Percentiles rank a stretch among this genome's conserved stretches.
Evolutionary conservation across 2,329 filamentous ascomycete species (phyloP).

Genomic region (Mycocentrospora acerina): DNA sequence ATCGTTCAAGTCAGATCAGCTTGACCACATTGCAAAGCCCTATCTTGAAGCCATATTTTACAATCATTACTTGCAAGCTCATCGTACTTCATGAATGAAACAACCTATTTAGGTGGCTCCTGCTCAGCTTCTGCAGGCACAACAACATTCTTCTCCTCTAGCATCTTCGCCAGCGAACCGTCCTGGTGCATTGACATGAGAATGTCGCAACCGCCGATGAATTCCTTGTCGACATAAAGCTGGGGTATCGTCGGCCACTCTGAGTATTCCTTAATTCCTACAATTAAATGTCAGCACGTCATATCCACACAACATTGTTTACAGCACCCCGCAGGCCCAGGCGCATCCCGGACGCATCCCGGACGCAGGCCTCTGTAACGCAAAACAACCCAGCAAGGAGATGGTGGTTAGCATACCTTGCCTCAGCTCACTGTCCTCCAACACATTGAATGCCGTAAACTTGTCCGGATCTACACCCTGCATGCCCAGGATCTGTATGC

Average conservation of each 20-base stretch:
- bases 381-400: not conserved
- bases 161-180: constrained; percentile 84
- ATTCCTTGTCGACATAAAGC: constrained; percentile 92
- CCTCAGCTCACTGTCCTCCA: constrained; percentile 86
- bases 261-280: constrained; percentile 98
- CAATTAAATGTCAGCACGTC: constrained; percentile 14
- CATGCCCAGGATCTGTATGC: constrained; percentile 89
- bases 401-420: constrained; percentile 56
- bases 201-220: constrained; percentile 97
- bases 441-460: constrained; percentile 97
- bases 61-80: constrained; percentile 2
- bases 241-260: constrained; percentile 99
- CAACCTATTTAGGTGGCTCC: constrained; percentile 24
- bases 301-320: not conserved
- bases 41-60: constrained; percentile 2
- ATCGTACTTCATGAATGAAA: not conserved
- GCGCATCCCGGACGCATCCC: too few relatives aligned
- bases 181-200: constrained; percentile 96
- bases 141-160: constrained; percentile 90
- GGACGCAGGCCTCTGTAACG: too few relatives aligned
- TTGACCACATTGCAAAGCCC: too few relatives aligned
- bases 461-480: constrained; percentile 94
- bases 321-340: not conserved
- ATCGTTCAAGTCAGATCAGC: too few relatives aligned
- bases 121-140: constrained; percentile 49